Evolutionary conservation across 139 green algal genomes (phyloP).

Genomic region (Marvania coccoides): DNA sequence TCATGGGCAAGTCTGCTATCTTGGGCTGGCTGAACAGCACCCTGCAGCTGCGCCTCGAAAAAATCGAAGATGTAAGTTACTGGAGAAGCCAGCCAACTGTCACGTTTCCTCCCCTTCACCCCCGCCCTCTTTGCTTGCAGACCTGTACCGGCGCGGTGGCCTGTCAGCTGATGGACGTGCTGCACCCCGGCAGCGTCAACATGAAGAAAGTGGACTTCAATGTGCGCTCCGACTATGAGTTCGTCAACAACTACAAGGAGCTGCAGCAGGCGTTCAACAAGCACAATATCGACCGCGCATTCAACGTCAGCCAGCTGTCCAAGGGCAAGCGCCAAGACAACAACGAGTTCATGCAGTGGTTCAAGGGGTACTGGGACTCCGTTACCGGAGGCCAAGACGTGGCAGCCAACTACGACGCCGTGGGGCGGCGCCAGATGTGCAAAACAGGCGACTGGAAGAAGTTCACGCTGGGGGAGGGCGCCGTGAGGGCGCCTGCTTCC

Average conservation of each 20-base stretch:
- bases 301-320: constrained; percentile 84
- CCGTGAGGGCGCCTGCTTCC: background rate
- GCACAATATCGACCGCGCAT: constrained; percentile 74
- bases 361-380: constrained; percentile 80
- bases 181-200: constrained; percentile 71
- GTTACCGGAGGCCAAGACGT: constrained; percentile 41
- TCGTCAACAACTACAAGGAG: constrained; percentile 96
- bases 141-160: constrained; percentile 72
- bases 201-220: constrained; percentile 98
- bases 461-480: background rate
- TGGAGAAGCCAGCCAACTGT: background rate
- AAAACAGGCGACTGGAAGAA: constrained; percentile 55
- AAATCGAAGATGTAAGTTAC: constrained; percentile 80
- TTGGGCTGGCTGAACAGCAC: constrained; percentile 88
- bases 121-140: constrained; percentile 20
- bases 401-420: constrained; percentile 49
- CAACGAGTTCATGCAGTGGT: constrained; percentile 95
- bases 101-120: background rate
- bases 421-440: constrained; percentile 25
- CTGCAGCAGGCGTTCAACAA: constrained; percentile 94
- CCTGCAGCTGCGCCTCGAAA: constrained; percentile 68
- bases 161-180: constrained; percentile 89
- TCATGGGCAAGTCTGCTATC: constrained; percentile 73
- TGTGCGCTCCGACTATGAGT: constrained; percentile 90
- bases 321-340: constrained; percentile 94